A percentile compares a stretch with the other conserved stretches of the same genome.
These are phyloP conservation scores for Stephania yunnanensis DNA, from an alignment of 164 flowering plant genomes.

Conservation along the genomic window DNA sequence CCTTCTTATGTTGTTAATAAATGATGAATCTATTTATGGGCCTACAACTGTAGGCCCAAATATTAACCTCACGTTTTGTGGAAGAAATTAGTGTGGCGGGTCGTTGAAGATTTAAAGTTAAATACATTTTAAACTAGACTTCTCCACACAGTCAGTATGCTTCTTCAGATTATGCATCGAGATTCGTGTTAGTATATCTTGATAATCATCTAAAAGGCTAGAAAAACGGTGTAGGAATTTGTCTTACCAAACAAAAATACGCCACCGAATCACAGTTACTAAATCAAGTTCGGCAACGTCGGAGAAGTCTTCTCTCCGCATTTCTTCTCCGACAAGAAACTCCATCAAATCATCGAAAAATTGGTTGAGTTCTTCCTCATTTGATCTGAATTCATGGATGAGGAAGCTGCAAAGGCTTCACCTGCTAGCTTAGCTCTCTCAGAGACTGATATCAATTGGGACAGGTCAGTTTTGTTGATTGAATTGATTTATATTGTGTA, in stretches of 20 bases:
- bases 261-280: background rate
- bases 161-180: too few species aligned
- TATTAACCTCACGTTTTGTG: too few species aligned
- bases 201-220: too few species aligned
- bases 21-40: too few species aligned
- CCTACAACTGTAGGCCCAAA: too few species aligned
- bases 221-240: too few species aligned
- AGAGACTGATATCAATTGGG: conserved; percentile 76
- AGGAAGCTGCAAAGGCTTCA: conserved; percentile 52
- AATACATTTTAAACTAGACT: too few species aligned
- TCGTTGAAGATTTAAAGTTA: background rate
- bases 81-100: background rate
- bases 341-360: background rate
- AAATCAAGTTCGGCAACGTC: background rate
- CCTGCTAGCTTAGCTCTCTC: conserved; percentile 42
- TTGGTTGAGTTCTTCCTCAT: background rate
- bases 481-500: background rate
- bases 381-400: conserved; percentile 26
- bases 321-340: background rate
- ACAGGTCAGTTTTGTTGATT: conserved; percentile 33
- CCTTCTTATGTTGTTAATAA: too few species aligned
- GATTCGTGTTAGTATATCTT: too few species aligned
- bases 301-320: background rate
- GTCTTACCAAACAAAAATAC: background rate
- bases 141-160: too few species aligned